Evolutionary conservation across 1,284 basidiomycete genomes (phyloP).

Genomic region (Inonotus obliquus): DNA sequence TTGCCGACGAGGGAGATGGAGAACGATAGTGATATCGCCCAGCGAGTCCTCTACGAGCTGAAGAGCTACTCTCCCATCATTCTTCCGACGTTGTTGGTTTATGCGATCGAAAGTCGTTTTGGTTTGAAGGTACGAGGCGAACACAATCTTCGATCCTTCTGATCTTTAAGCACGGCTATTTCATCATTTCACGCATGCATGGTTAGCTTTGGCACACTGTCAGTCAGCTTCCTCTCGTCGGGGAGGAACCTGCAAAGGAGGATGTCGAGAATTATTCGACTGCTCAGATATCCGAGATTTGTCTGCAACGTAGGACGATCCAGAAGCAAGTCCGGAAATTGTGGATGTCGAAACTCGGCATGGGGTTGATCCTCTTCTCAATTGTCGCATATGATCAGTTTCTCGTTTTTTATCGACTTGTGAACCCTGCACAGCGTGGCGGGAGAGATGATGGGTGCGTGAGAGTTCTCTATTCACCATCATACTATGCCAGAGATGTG

Average conservation of each 20-base stretch:
- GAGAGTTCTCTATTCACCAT: too few relatives aligned
- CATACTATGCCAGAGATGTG: too few relatives aligned
- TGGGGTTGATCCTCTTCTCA: not conserved
- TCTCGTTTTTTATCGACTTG: too few relatives aligned
- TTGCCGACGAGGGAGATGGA: not conserved
- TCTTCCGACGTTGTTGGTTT: conserved; percentile 6
- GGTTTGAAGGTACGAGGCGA: conserved; percentile 1
- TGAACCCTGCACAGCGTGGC: too few relatives aligned
- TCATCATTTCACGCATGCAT: not conserved
- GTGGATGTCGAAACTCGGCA: not conserved
- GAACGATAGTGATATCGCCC: not conserved
- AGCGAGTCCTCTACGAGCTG: not conserved
- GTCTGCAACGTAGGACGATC: not conserved
- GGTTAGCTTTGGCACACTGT: conserved; percentile 7
- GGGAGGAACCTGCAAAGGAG: not conserved
- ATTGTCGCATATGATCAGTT: not conserved
- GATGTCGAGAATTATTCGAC: not conserved
- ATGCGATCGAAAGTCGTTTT: not conserved
- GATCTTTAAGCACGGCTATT: not conserved
- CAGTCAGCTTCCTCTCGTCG: not conserved
- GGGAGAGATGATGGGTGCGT: too few relatives aligned
- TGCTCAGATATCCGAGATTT: not conserved
- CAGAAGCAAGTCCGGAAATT: not conserved
- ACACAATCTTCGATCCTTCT: not conserved
- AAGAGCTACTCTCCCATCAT: conserved; percentile 1